Conservation (phyloP, 495 filamentous ascomycete species). For the Tuber magnatum region DNA sequence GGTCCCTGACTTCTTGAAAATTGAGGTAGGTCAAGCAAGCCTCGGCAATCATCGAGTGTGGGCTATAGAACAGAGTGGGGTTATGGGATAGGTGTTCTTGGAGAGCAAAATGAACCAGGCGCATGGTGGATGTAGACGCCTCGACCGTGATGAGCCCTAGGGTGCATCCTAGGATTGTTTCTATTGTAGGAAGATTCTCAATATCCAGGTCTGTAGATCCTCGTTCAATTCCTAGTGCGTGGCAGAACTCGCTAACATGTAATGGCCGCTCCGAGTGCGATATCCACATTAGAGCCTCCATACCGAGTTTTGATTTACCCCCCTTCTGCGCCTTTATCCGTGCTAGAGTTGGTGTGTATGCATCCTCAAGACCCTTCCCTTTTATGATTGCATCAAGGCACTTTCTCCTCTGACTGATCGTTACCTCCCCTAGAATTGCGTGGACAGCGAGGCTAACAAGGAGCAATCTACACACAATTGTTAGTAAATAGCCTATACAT, state of each 20-base stretch:
- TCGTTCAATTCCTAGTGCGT: neutral
- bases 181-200: neutral
- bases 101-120: slow-evolving; percentile 22
- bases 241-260: neutral
- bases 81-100: slow-evolving; percentile 19
- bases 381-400: neutral
- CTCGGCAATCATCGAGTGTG: slow-evolving; percentile 9
- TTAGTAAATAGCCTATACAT: neutral
- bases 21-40: slow-evolving; percentile 12
- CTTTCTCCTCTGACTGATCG: neutral
- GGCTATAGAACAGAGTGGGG: neutral
- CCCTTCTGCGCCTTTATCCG: neutral
- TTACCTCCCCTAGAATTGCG: neutral
- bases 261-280: neutral
- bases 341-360: neutral
- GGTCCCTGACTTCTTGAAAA: neutral
- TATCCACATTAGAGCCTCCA: neutral
- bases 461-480: neutral
- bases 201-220: neutral
- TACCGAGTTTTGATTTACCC: neutral
- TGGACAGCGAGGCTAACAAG: neutral
- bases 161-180: slow-evolving; percentile 9
- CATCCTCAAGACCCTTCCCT: neutral
- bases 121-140: slow-evolving; percentile 9
- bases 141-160: slow-evolving; percentile 19